Evolutionary conservation across 2,329 filamentous ascomycete species (phyloP).

Genomic region (Venturia asperata): DNA sequence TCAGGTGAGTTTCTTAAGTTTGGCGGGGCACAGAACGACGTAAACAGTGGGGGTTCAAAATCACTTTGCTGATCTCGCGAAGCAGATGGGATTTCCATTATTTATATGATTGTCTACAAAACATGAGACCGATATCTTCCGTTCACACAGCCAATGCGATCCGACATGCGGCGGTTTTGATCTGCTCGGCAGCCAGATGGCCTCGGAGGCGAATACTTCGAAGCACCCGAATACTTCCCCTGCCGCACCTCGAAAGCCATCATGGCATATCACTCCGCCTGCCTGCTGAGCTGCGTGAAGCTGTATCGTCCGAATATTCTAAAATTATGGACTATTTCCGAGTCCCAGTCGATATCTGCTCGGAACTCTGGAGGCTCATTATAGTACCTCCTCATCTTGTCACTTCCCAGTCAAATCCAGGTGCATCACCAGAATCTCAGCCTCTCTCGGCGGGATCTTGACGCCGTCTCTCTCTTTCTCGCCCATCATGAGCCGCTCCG

Average conservation of each 20-base stretch:
- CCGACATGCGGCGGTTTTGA: not conserved
- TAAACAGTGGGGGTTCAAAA: slow-evolving; percentile 1
- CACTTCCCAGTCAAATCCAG: not conserved
- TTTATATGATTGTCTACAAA: not conserved
- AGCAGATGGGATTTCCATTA: not conserved
- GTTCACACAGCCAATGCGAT: not conserved
- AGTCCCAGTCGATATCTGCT: not conserved
- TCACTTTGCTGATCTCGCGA: not conserved
- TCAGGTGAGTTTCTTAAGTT: not conserved
- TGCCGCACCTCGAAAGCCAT: not conserved
- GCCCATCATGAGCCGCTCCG: slow-evolving; percentile 10
- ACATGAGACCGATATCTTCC: slow-evolving; percentile 3
- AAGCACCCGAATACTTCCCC: no score
- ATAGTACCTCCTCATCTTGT: not conserved
- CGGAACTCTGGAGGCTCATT: not conserved
- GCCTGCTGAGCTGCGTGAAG: no score
- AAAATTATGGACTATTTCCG: not conserved
- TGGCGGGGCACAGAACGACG: slow-evolving; percentile 6
- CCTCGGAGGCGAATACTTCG: not conserved
- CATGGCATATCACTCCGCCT: not conserved
- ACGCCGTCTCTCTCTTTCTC: not conserved
- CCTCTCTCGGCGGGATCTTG: not conserved
- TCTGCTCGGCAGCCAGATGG: not conserved
- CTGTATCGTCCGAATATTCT: not conserved
- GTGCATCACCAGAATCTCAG: slow-evolving; percentile 6